Percentiles rank a stretch among this genome's conserved stretches.
These are phyloP conservation scores for Trichoderma sp. DNA, from an alignment of 2,329 filamentous ascomycete genomes.

Conservation along the genomic window DNA sequence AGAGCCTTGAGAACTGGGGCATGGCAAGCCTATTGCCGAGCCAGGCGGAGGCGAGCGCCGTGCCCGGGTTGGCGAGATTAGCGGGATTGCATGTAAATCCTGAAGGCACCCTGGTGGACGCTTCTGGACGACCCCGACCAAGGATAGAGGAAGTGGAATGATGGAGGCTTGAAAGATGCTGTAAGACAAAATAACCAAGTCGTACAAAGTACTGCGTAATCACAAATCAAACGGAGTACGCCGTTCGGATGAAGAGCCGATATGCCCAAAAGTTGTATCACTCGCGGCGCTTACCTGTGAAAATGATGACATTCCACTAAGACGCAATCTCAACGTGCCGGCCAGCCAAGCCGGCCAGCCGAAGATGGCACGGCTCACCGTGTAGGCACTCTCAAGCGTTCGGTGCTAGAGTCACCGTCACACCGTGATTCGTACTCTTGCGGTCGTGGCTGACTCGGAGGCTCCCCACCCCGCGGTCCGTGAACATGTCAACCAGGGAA, in stretches of 20 bases:
- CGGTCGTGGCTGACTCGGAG: constrained; percentile 11
- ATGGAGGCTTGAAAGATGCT: background rate
- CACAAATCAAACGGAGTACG: background rate
- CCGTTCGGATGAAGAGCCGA: background rate
- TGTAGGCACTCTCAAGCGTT: background rate
- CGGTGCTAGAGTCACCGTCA: constrained; percentile 7
- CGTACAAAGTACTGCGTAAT: too few species aligned
- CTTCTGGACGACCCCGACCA: constrained; percentile 33
- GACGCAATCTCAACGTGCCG: background rate
- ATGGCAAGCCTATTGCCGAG: constrained; percentile 48
- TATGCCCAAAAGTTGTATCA: background rate
- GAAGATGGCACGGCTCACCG: constrained; percentile 3
- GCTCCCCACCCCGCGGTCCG: background rate
- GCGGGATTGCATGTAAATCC: constrained; percentile 40
- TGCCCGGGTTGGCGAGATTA: constrained; percentile 31
- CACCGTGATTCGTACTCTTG: constrained; percentile 12
- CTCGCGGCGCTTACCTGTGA: background rate
- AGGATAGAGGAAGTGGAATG: constrained; percentile 62
- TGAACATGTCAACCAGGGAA: background rate
- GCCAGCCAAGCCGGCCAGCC: constrained; percentile 6
- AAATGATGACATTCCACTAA: background rate
- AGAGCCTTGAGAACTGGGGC: constrained; percentile 62
- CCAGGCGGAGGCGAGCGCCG: constrained; percentile 24
- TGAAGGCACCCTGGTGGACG: constrained; percentile 25
- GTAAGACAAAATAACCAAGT: background rate